phyloP scores from a whole-genome alignment of 192 early-diverging fungal species.

The Dissophora globulifera region DNA sequence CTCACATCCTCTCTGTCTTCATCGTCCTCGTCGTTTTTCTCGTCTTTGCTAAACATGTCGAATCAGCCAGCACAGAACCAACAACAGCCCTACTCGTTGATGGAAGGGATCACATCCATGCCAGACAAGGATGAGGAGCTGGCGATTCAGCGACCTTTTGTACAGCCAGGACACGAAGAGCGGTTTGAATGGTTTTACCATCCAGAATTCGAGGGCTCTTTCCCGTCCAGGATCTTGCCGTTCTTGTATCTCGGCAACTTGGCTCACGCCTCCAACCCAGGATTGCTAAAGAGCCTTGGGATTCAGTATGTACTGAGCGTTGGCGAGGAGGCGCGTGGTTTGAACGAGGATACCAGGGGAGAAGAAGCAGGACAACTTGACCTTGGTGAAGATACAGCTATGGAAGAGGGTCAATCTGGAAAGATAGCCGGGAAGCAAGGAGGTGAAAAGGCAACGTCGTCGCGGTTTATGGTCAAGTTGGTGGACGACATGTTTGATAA shows the following conservation, averaged over 20 bases:
- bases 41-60: constrained; percentile 26
- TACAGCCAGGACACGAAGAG: constrained; percentile 12
- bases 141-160: constrained; percentile 8
- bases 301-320: constrained; percentile 67
- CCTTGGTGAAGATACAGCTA: too few relatives aligned
- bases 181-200: constrained; percentile 63
- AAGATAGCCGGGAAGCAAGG: background rate
- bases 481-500: constrained; percentile 70
- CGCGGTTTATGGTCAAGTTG: constrained; percentile 55
- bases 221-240: constrained; percentile 66
- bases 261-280: constrained; percentile 71
- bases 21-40: constrained; percentile 37
- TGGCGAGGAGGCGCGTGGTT: constrained; percentile 62
- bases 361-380: background rate
- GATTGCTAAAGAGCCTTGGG: constrained; percentile 60
- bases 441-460: background rate
- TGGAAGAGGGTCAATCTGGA: too few relatives aligned
- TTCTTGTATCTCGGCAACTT: constrained; percentile 70
- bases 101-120: constrained; percentile 36
- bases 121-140: background rate
- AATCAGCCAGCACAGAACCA: background rate
- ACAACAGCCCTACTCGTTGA: constrained; percentile 5
- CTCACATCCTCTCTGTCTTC: constrained; percentile 26
- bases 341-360: constrained; percentile 29
- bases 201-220: constrained; percentile 67